Conservation (phyloP, 192 early-diverging fungal species). For the Entomortierella lignicola region DNA sequence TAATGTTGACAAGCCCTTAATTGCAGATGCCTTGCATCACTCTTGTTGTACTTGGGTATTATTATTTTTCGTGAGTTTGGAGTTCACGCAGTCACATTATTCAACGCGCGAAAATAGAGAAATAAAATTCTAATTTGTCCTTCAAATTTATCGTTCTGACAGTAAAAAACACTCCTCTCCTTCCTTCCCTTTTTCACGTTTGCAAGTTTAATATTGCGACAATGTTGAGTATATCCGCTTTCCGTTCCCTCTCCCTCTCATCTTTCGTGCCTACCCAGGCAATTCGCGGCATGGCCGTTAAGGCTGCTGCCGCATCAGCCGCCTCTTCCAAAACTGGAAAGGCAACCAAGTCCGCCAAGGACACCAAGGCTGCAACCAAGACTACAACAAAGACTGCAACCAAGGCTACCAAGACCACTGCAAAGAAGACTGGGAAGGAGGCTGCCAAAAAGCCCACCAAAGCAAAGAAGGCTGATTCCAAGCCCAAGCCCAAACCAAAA, state of each 20-base stretch:
- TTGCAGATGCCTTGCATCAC: too few relatives aligned
- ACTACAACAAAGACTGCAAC: not conserved
- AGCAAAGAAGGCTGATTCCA: conserved; percentile 21
- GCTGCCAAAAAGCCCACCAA: too few relatives aligned
- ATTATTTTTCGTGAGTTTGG: too few relatives aligned
- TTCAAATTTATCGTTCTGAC: too few relatives aligned
- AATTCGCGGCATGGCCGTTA: conserved; percentile 40
- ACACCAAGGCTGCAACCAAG: conserved; percentile 4
- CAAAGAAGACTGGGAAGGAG: too few relatives aligned
- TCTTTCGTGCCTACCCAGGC: conserved; percentile 12
- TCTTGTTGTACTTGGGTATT: too few relatives aligned
- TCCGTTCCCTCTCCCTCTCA: conserved; percentile 28
- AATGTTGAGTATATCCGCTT: conserved; percentile 28
- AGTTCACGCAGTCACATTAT: too few relatives aligned
- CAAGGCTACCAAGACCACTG: conserved; percentile 18
- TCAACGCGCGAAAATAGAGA: too few relatives aligned
- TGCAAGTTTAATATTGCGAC: conserved; percentile 1
- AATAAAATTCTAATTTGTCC: too few relatives aligned
- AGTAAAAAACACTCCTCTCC: too few relatives aligned
- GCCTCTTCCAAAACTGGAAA: conserved; percentile 3
- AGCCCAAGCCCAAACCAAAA: conserved; percentile 31
- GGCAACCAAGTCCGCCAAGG: conserved; percentile 13
- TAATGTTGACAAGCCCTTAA: too few relatives aligned
- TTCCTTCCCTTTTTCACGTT: not conserved
- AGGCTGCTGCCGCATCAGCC: conserved; percentile 31